Conservation (phyloP, 2,329 filamentous ascomycete species). For the Xylariomycetidae sp. region DNA sequence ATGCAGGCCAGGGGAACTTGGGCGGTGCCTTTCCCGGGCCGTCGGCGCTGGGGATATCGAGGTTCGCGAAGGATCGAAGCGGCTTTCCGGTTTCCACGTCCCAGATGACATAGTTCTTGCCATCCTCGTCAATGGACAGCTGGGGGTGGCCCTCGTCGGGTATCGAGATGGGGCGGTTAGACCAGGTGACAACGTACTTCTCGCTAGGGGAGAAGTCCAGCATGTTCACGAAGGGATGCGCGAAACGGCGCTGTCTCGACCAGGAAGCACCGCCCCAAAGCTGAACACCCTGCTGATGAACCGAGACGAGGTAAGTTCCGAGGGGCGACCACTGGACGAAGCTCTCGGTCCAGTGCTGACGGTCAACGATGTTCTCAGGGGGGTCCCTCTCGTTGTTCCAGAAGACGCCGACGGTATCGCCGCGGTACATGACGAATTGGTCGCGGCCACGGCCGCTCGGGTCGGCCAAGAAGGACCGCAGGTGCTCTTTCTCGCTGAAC, state of each 20-base stretch:
- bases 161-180: slow-evolving; percentile 84
- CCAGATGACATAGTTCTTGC: slow-evolving; percentile 99
- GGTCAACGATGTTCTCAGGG: slow-evolving; percentile 84
- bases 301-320: slow-evolving; percentile 88
- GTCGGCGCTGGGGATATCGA: slow-evolving; percentile 63
- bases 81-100: slow-evolving; percentile 86
- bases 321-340: slow-evolving; percentile 98
- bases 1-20: slow-evolving; percentile 96
- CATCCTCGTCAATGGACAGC: slow-evolving; percentile 88
- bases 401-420: slow-evolving; percentile 87
- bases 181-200: slow-evolving; percentile 95
- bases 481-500: slow-evolving; percentile 88
- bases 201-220: slow-evolving; percentile 93
- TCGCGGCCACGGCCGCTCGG: slow-evolving; percentile 73
- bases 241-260: slow-evolving; percentile 86
- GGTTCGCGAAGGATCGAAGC: slow-evolving; percentile 85
- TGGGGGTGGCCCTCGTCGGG: slow-evolving; percentile 79
- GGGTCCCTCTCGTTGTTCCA: slow-evolving; percentile 97
- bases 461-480: slow-evolving; percentile 89
- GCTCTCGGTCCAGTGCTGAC: slow-evolving; percentile 94
- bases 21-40: slow-evolving; percentile 63
- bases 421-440: slow-evolving; percentile 91
- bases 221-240: slow-evolving; percentile 91
- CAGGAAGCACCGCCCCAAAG: slow-evolving; percentile 91
- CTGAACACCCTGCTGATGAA: slow-evolving; percentile 94